Evolutionary conservation across 225 moss, liverwort and hornwort species (phyloP), one percentile per base, ranked within the genome.

Genomic region (Sphagnum contortum): DNA sequence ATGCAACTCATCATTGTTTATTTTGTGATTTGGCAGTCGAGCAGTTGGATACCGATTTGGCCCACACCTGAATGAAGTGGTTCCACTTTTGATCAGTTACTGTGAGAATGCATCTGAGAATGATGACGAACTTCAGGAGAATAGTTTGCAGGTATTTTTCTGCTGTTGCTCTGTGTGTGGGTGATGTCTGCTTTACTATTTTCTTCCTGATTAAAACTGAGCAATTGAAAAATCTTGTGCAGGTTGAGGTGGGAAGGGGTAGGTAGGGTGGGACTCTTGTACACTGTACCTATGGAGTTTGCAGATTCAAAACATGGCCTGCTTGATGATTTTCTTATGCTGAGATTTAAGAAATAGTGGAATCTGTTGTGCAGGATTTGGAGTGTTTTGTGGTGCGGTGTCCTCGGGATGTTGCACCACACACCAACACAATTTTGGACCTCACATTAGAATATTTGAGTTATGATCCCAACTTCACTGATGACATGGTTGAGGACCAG

Each of bases 381-480:
- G 98, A 99, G 75, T 91, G 93, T 78, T 99, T 99, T 63, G 88
- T 99, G 74, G 76, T 93, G 60, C 89, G 91, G 64, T 99, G 93
- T 76, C 93, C 98, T 64, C 87, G 93, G 70, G 89, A 93, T 72
- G 98, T 99, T 74, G 86, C 89, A 53, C 87, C 91, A 68, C 93
- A 99, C 69, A 93, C 87, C 64, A 71, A 60, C 70, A 82, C 82
- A 65, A 99, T 99, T 71, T 80, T 99, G 77, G 81, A 91, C 67
- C 81, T 99, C 65, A 84, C 87, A 49, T 76, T 99, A 74, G 86
- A 99, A 65, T 99, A 99, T 66, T 84, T 99, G 65, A 99, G 93
- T 77, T 99, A 99, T 78, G 93, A 99, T 74, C 93, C 98, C 64
- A 99, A 99, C 75, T 99, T 99, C 66, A 99, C 98, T 70, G 98